Base-by-base conservation (phyloP, 352 stramenopile species). In the Peronosclerospora sorghi region DNA sequence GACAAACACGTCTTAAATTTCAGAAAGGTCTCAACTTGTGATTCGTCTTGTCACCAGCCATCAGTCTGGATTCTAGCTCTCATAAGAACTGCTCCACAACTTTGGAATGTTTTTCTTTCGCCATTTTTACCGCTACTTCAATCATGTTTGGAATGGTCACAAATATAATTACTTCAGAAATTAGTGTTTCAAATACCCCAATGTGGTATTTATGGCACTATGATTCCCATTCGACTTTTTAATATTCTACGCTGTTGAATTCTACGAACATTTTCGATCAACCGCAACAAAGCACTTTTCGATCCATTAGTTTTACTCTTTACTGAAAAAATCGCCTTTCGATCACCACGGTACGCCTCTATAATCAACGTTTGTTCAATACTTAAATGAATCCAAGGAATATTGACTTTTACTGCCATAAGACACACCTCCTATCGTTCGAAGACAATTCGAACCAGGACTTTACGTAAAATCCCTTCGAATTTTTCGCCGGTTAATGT, bases 261-360 rank as follows among this genome's bases (percentile, higher is more conserved):
- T n/a, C 21, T 48, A 7, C 32, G 34, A 0, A 43, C 12, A 10
- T 17, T 54, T 24, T 54, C 32, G 32, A 36, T 48, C 5, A 32
- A 48, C 19, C 46, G 46, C 0, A 48, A 48, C 32, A 44, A 46
- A 14, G 35, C 17, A 26, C 26, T 40, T 40, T 28, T 24, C 18
- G 35, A 19, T 5, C 18, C 35, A 7, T 9, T 10, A 14, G 8
- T 18, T 27, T 7, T 40, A 12, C 18, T 28, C 1, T 28, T 40
- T 28, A 40, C 8, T 2, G 8, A 18, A 12, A n/a, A 2, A 28
- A 27, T 24, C 17, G 35, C 9, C 35, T 12, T 9, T 27, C 17
- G 8, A 17, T 40, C 8, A 28, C 18, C 4, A 17, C 27, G 17
- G 9, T 40, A 2, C 35, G 8, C 9, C 35, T 40, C 17, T 18